Evolutionary conservation across 176 grass and related monocot species (phyloP).

Genomic region (Aegilops tauschii): DNA sequence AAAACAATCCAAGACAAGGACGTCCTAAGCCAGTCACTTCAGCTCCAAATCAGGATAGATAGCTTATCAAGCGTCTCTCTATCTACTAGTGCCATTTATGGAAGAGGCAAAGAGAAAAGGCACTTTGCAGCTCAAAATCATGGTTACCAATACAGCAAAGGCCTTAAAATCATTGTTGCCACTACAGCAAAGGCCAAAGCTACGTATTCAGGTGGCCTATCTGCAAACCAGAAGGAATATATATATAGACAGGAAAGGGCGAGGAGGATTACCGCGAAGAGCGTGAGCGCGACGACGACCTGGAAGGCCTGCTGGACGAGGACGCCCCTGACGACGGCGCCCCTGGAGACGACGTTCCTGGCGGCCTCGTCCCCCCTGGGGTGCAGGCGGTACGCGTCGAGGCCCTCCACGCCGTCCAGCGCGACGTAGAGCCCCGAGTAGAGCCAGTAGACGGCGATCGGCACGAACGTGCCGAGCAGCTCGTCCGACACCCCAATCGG

Average conservation of each 20-base stretch:
- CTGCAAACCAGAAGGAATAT: neutral
- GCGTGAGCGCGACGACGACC: constrained; percentile 65
- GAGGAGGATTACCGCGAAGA: constrained; percentile 61
- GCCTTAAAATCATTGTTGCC: no score
- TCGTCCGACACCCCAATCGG: constrained; percentile 75
- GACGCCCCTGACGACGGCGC: constrained; percentile 72
- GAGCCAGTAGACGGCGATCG: constrained; percentile 81
- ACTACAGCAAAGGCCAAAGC: neutral
- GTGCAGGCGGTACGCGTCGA: constrained; percentile 67
- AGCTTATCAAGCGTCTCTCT: neutral
- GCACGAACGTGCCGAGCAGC: constrained; percentile 85
- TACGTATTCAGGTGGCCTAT: neutral
- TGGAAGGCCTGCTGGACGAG: constrained; percentile 88
- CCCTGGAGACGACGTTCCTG: constrained; percentile 67
- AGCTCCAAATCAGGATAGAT: neutral
- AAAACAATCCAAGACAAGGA: neutral
- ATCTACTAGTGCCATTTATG: neutral
- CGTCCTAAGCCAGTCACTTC: neutral
- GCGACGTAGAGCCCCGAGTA: constrained; percentile 73
- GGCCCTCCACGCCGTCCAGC: constrained; percentile 43
- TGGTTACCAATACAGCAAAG: neutral
- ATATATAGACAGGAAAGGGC: neutral
- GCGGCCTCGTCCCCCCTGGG: constrained; percentile 60
- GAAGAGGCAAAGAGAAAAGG: neutral
- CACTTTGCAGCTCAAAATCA: neutral